Conservation (phyloP, 352 stramenopile genomes). For the Phytophthora cryptogea region DNA sequence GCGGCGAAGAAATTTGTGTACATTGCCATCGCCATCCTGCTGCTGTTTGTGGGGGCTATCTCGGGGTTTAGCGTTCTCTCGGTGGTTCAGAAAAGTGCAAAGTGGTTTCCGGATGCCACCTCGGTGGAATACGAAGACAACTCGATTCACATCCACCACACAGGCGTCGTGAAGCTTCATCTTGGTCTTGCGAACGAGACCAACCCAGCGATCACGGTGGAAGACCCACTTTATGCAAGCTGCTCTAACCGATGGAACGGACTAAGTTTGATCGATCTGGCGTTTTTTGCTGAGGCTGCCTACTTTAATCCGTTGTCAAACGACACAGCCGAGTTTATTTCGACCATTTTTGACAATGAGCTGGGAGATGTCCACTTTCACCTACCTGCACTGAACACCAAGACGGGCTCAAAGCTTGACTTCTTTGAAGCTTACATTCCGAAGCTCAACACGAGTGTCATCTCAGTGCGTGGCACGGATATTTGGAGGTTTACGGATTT, state of each 20-base stretch:
- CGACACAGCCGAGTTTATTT: conserved; percentile 68
- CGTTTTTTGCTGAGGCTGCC: conserved; percentile 83
- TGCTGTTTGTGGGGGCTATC: conserved; percentile 70
- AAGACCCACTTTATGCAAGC: conserved; percentile 71
- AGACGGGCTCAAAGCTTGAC: conserved; percentile 83
- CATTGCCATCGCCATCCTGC: conserved; percentile 59
- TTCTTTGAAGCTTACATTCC: conserved; percentile 86
- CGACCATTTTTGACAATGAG: conserved; percentile 60
- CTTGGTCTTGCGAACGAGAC: conserved; percentile 64
- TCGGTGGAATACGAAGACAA: conserved; percentile 66
- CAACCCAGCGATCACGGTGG: conserved; percentile 40
- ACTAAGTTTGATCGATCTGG: conserved; percentile 80
- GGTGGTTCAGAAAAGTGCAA: conserved; percentile 63
- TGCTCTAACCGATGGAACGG: conserved; percentile 80
- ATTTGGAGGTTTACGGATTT: conserved; percentile 92
- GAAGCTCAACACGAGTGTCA: conserved; percentile 82
- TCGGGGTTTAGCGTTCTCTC: conserved; percentile 81
- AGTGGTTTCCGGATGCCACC: conserved; percentile 84
- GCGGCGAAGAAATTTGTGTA: conserved; percentile 71
- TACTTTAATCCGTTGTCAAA: conserved; percentile 91
- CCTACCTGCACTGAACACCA: conserved; percentile 75
- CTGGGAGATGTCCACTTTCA: conserved; percentile 56
- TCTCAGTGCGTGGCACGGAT: conserved; percentile 88
- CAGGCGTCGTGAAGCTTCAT: conserved; percentile 84
- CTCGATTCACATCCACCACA: conserved; percentile 84